phyloP scores from a whole-genome alignment of 177 flowering plant species.

The Vitis hybrid region DNA sequence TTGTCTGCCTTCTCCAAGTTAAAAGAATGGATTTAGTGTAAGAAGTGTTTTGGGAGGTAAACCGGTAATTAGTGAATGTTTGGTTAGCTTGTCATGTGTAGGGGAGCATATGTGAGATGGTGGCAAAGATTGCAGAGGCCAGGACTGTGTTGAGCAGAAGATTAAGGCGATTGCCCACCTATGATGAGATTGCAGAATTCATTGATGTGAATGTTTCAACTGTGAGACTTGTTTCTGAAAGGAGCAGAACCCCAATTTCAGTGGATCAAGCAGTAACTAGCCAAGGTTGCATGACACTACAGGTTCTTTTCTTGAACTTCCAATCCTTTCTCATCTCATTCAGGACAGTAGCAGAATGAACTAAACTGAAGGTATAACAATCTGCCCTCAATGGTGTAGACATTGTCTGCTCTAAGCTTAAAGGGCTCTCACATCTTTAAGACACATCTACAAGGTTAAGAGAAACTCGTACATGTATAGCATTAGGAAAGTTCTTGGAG shows the following conservation, averaged over 20 bases:
- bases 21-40: background rate
- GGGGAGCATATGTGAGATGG: slow-evolving; percentile 45
- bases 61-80: slow-evolving; percentile 47
- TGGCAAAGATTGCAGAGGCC: slow-evolving; percentile 56
- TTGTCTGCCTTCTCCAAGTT: background rate
- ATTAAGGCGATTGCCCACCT: slow-evolving; percentile 40
- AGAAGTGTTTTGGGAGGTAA: slow-evolving; percentile 12
- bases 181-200: slow-evolving; percentile 48
- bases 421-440: no score
- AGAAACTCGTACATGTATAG: no score
- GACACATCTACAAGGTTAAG: no score
- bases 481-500: no score
- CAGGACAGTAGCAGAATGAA: no score
- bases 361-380: no score
- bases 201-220: slow-evolving; percentile 25
- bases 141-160: slow-evolving; percentile 31
- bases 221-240: slow-evolving; percentile 36
- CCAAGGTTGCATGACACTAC: slow-evolving; percentile 42
- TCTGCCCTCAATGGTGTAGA: no score
- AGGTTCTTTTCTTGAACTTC: slow-evolving; percentile 34
- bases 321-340: background rate
- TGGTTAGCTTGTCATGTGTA: slow-evolving; percentile 63
- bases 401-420: no score
- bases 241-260: slow-evolving; percentile 50
- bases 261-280: slow-evolving; percentile 35